Base-by-base conservation (phyloP, 164 flowering plant genomes). In the Macadamia integrifolia region DNA sequence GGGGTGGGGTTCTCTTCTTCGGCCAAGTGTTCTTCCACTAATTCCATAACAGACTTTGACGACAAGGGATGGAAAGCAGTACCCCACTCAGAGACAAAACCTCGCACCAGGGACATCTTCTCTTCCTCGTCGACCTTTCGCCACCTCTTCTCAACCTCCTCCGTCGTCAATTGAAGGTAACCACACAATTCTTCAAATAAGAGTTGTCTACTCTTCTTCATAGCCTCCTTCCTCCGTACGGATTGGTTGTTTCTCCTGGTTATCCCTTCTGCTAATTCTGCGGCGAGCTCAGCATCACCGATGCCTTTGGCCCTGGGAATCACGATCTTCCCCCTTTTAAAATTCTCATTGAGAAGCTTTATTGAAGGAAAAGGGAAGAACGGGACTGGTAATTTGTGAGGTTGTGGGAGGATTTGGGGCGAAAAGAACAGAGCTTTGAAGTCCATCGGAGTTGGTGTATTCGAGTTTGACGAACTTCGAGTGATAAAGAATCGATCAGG, bases 41-140 rank as follows among this genome's bases (percentile, higher is more conserved):
- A 62, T 56, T 84, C 90, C 58, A 73, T 84, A 9, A 80, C 91
- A 67, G 92, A 88, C 75, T 68, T 87, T 0, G 80, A 79, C 40
- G 94, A 90, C 70, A 92, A 75, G 0, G 98, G 98, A 72, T 86
- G 96, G 75, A 90, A 92, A 73, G 75, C 32, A 6, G 65, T 75
- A 69, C 88, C 78, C 96, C 96, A 92, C 9, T 81, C 86, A 55
- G 76, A 78, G 52, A 92, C 83, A 79, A 92, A 92, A 66, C 80
- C 84, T 75, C 75, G 77, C 17, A 77, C 81, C 77, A 80, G 75
- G 74, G 60, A 82, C 82, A 74, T 61, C 70, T 78, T 87, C 73
- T 88, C 90, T 15, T 78, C 88, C 52, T 86, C 88, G 11, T 43
- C 79, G 82, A 87, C 80, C 57, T 63, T 78, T 70, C 57, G 70